Evolutionary conservation across 1,284 basidiomycete genomes (phyloP), one percentile per base, ranked within the genome.

Genomic region (Ustilago lituana): DNA sequence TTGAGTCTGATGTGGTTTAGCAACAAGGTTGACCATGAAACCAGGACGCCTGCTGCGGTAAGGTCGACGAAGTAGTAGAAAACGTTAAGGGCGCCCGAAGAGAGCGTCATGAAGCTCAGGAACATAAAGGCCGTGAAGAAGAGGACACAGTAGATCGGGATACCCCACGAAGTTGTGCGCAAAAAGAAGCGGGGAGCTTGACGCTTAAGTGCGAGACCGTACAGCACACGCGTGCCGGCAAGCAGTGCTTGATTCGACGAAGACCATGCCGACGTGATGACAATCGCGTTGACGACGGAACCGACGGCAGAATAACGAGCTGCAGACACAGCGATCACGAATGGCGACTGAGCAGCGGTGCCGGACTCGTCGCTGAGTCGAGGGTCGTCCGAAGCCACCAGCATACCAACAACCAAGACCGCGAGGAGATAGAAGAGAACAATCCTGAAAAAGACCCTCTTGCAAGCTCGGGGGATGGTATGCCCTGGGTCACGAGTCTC

Each of bases 1-100:
- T 87, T 87, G 86, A 92, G 93, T 81, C 86, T 87, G 54, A 91
- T 79, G 83, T 90, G 92, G 9, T 89, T 88, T 41, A 90, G 54
- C 77, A 89, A 87, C 82, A 92, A 90, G 39, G 87, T 91, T 76
- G 90, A 89, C 93, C 93, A 95, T 11, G 90, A 91, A 83, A 91
- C 85, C 44, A 90, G 81, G 35, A 89, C 89, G 12, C 86, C 85
- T 24, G 87, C 87, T 9, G 89, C 87, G 5, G 85, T 88, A 52
- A 91, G 83, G 78, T 89, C 88, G 73, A 89, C 46, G 76, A 74
- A 60, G 57, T 69, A 81, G 60, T 77, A 83, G 83, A 80, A 95
- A 91, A 37, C 92, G 90, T 46, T 66, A 54, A 60, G 85, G 2
- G 75, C 61, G 33, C 70, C 73, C 15, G 37, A 58, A 6, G 52